Evolutionary conservation across 176 grass and related monocot genomes (phyloP), one percentile per base, ranked within the genome.

Genomic region (Oryza rufipogon): DNA sequence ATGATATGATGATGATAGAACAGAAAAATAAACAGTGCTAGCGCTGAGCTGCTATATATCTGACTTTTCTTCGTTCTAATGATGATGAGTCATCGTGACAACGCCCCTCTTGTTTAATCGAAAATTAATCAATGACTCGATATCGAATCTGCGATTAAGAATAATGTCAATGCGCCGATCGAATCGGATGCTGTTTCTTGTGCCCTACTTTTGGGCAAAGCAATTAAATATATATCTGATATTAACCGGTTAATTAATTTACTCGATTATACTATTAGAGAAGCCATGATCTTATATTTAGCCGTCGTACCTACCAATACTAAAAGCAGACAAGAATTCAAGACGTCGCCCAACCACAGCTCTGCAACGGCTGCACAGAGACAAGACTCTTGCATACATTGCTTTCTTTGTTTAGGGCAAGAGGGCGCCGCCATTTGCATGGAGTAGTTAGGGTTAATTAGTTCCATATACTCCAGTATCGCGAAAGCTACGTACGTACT

Each of bases 391-490:
- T 54, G 51, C 51, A 6, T 48, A 48, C 2, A 48, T 48, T 48
- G 46, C 34, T 81, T 63, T 16, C 38, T 65, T 68, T 17, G 32
- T 65, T 33, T 30, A 33, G 11, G 61, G 23, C 78, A 76, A 68
- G 8, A 76, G 36, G 51, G 64, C 51, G 80, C 73, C 41, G 66
- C 73, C 79, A n/a, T 26, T 2, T 68, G 63, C 49, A 63, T 30
- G 49, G 33, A 41, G 20, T 80, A n/a, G 84, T 72, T 86, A 52
- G 76, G 26, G 58, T 38, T 20, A 66, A 69, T 66, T 66, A 66
- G 76, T 66, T 66, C 39, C 41, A 66, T 45, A 66, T 45, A 39
- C 68, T 34, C 11, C 8, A 25, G 36, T 11, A 7, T 56, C 52
- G 52, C 16, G 52, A 56, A 6, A 72, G 3, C 5, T 66, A 52